Conservation (phyloP, 129 eudicot species). For the Cynara cardunculus region DNA sequence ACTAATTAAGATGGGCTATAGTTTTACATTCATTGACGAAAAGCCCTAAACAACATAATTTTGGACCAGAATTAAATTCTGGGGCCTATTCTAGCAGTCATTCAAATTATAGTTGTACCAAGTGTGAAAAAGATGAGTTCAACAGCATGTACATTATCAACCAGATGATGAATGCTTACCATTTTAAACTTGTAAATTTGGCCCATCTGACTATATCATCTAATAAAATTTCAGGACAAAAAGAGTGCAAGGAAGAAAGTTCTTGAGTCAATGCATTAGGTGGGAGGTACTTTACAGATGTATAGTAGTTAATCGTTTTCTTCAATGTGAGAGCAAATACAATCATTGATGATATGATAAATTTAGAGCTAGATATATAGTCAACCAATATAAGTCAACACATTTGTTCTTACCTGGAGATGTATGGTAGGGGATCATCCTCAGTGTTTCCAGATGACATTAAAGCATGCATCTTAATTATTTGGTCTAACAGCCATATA, state of each 20-base stretch:
- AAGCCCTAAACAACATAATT: too few relatives aligned
- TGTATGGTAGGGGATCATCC: background rate
- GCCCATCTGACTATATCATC: background rate
- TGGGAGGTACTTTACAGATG: background rate
- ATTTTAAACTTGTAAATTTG: background rate
- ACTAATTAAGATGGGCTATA: too few relatives aligned
- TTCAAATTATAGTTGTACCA: too few relatives aligned
- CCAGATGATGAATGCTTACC: background rate
- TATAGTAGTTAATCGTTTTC: background rate
- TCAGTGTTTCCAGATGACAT: background rate
- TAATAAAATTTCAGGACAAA: background rate
- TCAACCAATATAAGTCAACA: background rate
- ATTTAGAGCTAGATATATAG: background rate
- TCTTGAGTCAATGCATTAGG: background rate
- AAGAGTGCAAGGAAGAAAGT: background rate
- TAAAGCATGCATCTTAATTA: background rate
- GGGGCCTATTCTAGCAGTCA: too few relatives aligned
- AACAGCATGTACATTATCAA: background rate
- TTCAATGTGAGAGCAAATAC: background rate
- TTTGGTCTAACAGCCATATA: background rate
- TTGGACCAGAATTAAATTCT: too few relatives aligned
- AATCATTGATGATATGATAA: background rate
- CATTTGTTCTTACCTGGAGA: background rate
- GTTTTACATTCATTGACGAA: too few relatives aligned
- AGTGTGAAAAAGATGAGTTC: too few relatives aligned